Evolutionary conservation across 768 basidiomycete genomes (phyloP).

Genomic region (Cystofilobasidium ferigula): DNA sequence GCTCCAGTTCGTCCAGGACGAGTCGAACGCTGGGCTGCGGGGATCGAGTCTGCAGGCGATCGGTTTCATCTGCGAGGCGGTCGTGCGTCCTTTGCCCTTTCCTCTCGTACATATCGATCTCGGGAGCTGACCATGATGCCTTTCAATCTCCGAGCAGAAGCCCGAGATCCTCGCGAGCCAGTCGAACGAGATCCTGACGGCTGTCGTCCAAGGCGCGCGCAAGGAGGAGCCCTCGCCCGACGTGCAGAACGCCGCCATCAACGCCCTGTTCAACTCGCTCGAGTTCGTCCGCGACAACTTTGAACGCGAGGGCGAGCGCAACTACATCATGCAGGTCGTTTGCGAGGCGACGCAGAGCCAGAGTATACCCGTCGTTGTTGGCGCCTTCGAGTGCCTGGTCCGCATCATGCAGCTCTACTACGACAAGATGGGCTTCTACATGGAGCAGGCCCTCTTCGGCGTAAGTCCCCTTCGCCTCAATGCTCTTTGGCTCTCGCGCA

Average conservation of each 20-base stretch:
- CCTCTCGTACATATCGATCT: background rate
- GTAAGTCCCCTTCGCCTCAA: conserved; percentile 45
- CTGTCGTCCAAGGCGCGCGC: conserved; percentile 93
- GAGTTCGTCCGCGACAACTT: conserved; percentile 98
- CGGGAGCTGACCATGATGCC: background rate
- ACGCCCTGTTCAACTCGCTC: conserved; percentile 84
- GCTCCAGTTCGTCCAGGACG: conserved; percentile 72
- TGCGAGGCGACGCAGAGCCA: conserved; percentile 92
- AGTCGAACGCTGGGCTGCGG: conserved; percentile 50
- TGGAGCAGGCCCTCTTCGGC: conserved; percentile 97
- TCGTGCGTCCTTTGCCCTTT: conserved; percentile 51
- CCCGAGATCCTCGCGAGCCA: conserved; percentile 78
- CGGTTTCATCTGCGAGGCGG: conserved; percentile 92
- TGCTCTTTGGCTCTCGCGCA: background rate
- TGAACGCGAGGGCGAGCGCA: conserved; percentile 96
- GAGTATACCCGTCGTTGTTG: conserved; percentile 74
- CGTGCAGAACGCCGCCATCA: conserved; percentile 85
- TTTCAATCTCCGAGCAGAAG: conserved; percentile 47
- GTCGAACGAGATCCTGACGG: conserved; percentile 94
- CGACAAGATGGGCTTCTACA: conserved; percentile 97
- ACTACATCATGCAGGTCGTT: conserved; percentile 99
- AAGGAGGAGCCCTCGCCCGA: conserved; percentile 86
- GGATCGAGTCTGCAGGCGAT: conserved; percentile 87
- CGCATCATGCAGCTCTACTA: conserved; percentile 97
- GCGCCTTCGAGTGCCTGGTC: conserved; percentile 88